These are phyloP conservation scores for Venturia carpophila DNA, from an alignment of 2,329 filamentous ascomycete species.

Conservation along the genomic window DNA sequence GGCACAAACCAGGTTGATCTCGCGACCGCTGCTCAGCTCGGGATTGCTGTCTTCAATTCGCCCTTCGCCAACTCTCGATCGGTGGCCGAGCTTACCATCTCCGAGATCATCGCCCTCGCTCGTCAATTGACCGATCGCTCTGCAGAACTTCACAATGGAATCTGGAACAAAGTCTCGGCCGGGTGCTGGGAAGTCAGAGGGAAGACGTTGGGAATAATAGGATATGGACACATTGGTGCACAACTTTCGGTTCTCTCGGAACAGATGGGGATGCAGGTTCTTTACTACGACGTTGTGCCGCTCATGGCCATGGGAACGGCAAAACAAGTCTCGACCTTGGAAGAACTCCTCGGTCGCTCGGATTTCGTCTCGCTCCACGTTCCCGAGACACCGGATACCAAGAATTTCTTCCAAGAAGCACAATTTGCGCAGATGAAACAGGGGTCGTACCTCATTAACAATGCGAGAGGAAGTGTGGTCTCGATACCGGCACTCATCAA, in stretches of 20 bases:
- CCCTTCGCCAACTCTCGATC: conserved; percentile 97
- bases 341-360: conserved; percentile 66
- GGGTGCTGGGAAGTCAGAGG: conserved; percentile 98
- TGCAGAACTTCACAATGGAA: conserved; percentile 85
- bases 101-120: conserved; percentile 83
- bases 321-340: conserved; percentile 69
- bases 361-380: conserved; percentile 96
- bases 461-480: conserved; percentile 85
- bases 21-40: conserved; percentile 69
- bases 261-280: conserved; percentile 95
- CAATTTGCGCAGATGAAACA: conserved; percentile 86
- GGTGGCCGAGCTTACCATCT: conserved; percentile 92
- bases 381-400: conserved; percentile 85
- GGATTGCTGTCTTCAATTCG: conserved; percentile 98
- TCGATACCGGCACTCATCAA: conserved; percentile 89
- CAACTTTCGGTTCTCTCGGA: conserved; percentile 93
- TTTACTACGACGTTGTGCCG: conserved; percentile 93
- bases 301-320: conserved; percentile 91
- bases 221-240: conserved; percentile 94
- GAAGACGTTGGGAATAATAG: conserved; percentile 93
- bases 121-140: conserved; percentile 90
- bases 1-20: conserved; percentile 94
- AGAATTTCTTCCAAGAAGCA: conserved; percentile 74
- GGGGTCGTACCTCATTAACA: conserved; percentile 92
- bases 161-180: conserved; percentile 95